Evolutionary conservation across 164 flowering plant species (phyloP).

Genomic region (Tetracentron sinense): DNA sequence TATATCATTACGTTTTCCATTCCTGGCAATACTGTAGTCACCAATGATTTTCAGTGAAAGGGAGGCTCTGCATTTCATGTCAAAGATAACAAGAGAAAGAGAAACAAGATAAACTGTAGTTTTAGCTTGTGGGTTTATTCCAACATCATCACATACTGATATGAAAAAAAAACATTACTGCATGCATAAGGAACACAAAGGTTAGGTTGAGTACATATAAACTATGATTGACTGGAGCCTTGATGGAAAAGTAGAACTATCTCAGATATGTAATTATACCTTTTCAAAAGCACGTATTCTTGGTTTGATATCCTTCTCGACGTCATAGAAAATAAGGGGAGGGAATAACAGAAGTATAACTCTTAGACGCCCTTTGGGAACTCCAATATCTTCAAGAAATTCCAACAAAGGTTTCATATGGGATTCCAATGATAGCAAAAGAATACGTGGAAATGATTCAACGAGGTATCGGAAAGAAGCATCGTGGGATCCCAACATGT

Average conservation of each 20-base stretch:
- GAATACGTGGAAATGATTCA: conserved; percentile 81
- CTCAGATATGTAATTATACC: conserved; percentile 36
- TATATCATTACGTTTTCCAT: no score
- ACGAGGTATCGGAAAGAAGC: conserved; percentile 58
- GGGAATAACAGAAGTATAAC: conserved; percentile 61
- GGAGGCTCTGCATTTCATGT: no score
- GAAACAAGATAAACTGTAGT: no score
- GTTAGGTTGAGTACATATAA: no score
- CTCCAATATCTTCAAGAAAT: conserved; percentile 56
- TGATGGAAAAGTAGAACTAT: not conserved
- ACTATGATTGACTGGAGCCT: no score
- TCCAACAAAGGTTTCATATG: conserved; percentile 50
- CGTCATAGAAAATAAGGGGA: conserved; percentile 50
- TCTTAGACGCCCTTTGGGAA: conserved; percentile 40
- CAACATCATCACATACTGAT: no score
- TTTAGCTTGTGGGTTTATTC: no score
- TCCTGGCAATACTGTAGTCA: no score
- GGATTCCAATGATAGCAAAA: conserved; percentile 50
- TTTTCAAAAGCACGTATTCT: conserved; percentile 42
- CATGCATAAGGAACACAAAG: no score
- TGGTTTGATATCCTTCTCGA: conserved; percentile 46
- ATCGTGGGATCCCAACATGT: conserved; percentile 56
- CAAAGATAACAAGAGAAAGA: not conserved
- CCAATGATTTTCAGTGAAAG: no score
- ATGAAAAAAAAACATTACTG: no score